phyloP scores from a whole-genome alignment of 495 filamentous ascomycete genomes.

The Penicillium coffeae region DNA sequence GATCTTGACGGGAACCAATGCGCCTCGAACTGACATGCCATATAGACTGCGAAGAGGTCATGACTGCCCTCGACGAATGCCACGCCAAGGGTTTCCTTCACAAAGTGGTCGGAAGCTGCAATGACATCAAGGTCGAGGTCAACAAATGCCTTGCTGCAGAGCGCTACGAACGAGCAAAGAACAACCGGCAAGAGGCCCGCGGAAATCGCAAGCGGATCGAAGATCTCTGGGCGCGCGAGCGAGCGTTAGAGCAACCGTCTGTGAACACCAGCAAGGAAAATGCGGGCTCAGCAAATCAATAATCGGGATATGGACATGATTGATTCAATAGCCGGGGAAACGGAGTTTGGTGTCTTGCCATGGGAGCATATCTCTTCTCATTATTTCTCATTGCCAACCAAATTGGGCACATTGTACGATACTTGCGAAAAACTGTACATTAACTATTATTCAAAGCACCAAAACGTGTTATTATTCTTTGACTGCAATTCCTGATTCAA shows the following conservation, averaged over 20 bases:
- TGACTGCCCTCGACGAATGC: constrained; percentile 90
- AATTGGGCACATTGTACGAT: constrained; percentile 16
- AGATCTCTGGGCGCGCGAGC: constrained; percentile 69
- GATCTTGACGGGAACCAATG: background rate
- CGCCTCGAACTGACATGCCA: background rate
- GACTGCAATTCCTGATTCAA: no score
- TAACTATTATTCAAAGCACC: no score
- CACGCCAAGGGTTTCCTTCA: constrained; percentile 87
- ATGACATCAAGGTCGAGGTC: constrained; percentile 73
- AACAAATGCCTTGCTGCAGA: constrained; percentile 78
- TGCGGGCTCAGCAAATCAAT: constrained; percentile 16
- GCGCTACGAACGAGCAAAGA: constrained; percentile 67
- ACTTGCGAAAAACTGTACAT: constrained; percentile 2
- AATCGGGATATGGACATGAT: background rate
- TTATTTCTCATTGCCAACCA: background rate
- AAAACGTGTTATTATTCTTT: no score
- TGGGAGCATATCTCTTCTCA: constrained; percentile 16
- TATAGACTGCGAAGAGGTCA: constrained; percentile 87
- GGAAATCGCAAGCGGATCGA: constrained; percentile 64
- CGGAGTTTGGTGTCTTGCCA: constrained; percentile 1
- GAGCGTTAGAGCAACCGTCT: constrained; percentile 13
- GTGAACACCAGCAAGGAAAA: constrained; percentile 9
- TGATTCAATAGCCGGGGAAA: constrained; percentile 2
- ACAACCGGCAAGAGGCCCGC: constrained; percentile 70
- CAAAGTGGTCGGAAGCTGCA: constrained; percentile 88